Percentiles rank a stretch among this genome's conserved stretches.
Conservation (phyloP, 192 early-diverging fungal genomes). For the Thamnidium elegans region DNA sequence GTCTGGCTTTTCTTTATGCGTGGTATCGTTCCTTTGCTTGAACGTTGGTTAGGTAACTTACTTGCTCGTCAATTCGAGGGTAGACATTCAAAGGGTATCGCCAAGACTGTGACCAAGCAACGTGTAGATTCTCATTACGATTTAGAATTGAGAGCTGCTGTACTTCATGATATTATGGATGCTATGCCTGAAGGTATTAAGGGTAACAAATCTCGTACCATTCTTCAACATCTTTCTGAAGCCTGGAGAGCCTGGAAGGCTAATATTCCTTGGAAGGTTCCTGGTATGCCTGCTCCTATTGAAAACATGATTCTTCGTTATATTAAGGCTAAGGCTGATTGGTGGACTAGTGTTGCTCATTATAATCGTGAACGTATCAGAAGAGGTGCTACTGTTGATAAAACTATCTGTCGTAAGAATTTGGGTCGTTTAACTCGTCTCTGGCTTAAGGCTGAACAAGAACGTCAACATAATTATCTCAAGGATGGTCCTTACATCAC, state of each 20-base stretch:
- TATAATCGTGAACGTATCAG: conserved; percentile 99
- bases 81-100: conserved; percentile 93
- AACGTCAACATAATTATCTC: conserved; percentile 98
- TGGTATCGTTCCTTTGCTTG: conserved; percentile 94
- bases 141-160: conserved; percentile 94
- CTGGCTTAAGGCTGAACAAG: conserved; percentile 99
- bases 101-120: conserved; percentile 98
- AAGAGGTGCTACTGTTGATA: conserved; percentile 97
- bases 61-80: conserved; percentile 99
- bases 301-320: conserved; percentile 99
- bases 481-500: conserved; percentile 99
- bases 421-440: conserved; percentile 96
- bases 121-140: conserved; percentile 98
- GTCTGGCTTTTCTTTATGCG: conserved; percentile 99
- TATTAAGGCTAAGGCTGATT: conserved; percentile 99
- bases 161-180: conserved; percentile 98
- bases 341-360: conserved; percentile 98
- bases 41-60: conserved; percentile 98
- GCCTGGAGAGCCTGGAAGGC: conserved; percentile 96
- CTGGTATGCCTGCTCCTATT: conserved; percentile 94
- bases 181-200: conserved; percentile 99
- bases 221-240: conserved; percentile 94
- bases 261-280: conserved; percentile 99
- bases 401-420: conserved; percentile 98
- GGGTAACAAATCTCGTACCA: conserved; percentile 92